These are phyloP conservation scores for Albizia julibrissin DNA, from an alignment of 306 rosid species.

Conservation along the genomic window DNA sequence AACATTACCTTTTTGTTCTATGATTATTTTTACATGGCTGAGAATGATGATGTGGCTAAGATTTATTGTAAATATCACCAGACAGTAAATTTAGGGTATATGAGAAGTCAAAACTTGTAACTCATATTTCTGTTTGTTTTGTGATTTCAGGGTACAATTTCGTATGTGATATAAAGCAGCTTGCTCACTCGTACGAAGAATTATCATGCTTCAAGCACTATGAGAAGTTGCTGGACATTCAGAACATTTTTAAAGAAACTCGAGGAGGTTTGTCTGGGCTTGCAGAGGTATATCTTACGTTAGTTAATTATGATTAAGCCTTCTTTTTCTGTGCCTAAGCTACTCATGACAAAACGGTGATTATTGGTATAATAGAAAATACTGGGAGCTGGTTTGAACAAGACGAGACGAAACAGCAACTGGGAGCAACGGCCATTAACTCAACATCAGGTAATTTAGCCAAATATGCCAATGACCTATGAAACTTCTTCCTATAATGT, in stretches of 20 bases:
- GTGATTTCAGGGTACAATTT: slow-evolving; percentile 82
- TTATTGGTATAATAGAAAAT: slow-evolving; percentile 61
- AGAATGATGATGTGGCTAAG: slow-evolving; percentile 17
- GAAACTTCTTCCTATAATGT: slow-evolving; percentile 9
- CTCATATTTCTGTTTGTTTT: slow-evolving; percentile 34
- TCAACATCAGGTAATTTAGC: slow-evolving; percentile 66
- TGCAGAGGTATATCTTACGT: slow-evolving; percentile 56
- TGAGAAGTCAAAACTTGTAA: slow-evolving; percentile 28
- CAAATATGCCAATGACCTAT: neutral
- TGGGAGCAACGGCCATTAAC: slow-evolving; percentile 96
- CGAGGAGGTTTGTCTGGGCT: slow-evolving; percentile 91
- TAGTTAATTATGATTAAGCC: neutral
- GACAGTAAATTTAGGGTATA: neutral
- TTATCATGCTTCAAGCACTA: slow-evolving; percentile 80
- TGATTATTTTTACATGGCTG: slow-evolving; percentile 30
- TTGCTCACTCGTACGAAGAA: slow-evolving; percentile 74
- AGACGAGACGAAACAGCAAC: slow-evolving; percentile 89
- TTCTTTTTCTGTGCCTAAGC: slow-evolving; percentile 19
- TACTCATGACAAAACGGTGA: slow-evolving; percentile 34
- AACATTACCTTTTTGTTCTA: slow-evolving; percentile 19
- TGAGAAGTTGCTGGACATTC: slow-evolving; percentile 83
- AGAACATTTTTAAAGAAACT: slow-evolving; percentile 71
- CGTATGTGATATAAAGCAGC: slow-evolving; percentile 83
- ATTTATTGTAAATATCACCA: neutral
- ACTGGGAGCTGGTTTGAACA: slow-evolving; percentile 86